A percentile compares a stretch with the other conserved stretches of the same genome.
Conservation (phyloP, 140 eudicot species). For the Anethum foeniculum region DNA sequence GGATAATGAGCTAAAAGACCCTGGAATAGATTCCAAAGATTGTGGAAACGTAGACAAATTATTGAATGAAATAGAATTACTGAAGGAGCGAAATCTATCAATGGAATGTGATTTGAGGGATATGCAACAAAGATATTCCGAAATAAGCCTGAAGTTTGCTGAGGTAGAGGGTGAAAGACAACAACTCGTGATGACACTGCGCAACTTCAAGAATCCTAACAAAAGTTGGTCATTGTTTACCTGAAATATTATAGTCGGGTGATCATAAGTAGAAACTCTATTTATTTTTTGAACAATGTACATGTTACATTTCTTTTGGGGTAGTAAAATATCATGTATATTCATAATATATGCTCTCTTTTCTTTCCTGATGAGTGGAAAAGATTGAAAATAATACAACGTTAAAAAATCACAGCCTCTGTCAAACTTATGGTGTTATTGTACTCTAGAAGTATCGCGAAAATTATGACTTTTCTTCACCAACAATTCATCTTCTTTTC, state of each 20-base stretch:
- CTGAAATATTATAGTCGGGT: background rate
- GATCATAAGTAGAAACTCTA: background rate
- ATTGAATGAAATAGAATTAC: slow-evolving; percentile 35
- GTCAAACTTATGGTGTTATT: background rate
- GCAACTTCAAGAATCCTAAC: slow-evolving; percentile 69
- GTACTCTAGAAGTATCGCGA: background rate
- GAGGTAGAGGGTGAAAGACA: slow-evolving; percentile 98
- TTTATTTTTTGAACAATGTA: background rate
- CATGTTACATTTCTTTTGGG: background rate
- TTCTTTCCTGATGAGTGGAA: background rate
- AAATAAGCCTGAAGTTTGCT: slow-evolving; percentile 92
- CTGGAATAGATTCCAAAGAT: slow-evolving; percentile 9
- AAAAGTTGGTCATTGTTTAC: slow-evolving; percentile 15
- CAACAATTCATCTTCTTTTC: background rate
- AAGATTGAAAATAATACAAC: background rate
- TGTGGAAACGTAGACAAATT: slow-evolving; percentile 20
- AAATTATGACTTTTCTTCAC: background rate
- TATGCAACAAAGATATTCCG: slow-evolving; percentile 96
- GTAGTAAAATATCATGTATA: slow-evolving; percentile 22
- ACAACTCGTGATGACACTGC: slow-evolving; percentile 71
- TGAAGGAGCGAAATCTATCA: slow-evolving; percentile 47
- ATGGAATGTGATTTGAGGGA: slow-evolving; percentile 84
- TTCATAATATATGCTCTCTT: slow-evolving; percentile 26
- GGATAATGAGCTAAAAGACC: slow-evolving; percentile 10
- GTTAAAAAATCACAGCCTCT: background rate